Base-by-base conservation (phyloP, 2,329 filamentous ascomycete genomes). In the Fusarium sp. region DNA sequence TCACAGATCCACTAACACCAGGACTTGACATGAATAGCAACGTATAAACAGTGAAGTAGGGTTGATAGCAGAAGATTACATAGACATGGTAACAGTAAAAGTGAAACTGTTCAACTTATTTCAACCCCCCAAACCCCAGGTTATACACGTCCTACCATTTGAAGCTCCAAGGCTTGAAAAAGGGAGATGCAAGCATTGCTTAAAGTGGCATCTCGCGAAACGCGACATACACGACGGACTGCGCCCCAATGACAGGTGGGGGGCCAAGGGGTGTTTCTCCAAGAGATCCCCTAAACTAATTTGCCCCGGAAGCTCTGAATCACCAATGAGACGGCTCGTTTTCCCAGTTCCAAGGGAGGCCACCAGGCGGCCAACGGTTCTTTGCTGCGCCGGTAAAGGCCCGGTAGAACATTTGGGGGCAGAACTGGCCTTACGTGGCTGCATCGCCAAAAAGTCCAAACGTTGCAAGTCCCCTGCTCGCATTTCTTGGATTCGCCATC, bases 371-470 rank as follows among this genome's bases (percentile, higher is more conserved):
- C 52, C 66, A 72, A 75, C 64, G 20, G 50, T 64, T 68, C 63
- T 69, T 69, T 64, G 47, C 69, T 75, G 64, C 67, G 69, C 54
- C 69, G 63, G 63, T 54, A 76, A 76, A 76, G 66, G 40, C 29
- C 64, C 75, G 75, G 75, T 37, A 64, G 74, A 71, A 68, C 73
- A 63, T 10, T 18, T 16, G 37, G 47, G 54, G 58, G 34, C 22
- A 47, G 60, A 69, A 66, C 63, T 65, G 60, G 18, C 72, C 69
- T 76, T 77, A 75, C 75, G 75, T 77, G 75, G 75, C 75, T 77
- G 74, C 64, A 77, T 77, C 73, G 71, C 60, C 69, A 77, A 72
- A 77, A 73, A 54, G 70, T 73, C 65, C 65, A 62, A 61, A 71
- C 47, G 54, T 61, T 73, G 31, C 42, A 52, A 59, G 62, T 66